Evolutionary conservation across 2,329 filamentous ascomycete species (phyloP).

Genomic region (Botryotinia globosa): DNA sequence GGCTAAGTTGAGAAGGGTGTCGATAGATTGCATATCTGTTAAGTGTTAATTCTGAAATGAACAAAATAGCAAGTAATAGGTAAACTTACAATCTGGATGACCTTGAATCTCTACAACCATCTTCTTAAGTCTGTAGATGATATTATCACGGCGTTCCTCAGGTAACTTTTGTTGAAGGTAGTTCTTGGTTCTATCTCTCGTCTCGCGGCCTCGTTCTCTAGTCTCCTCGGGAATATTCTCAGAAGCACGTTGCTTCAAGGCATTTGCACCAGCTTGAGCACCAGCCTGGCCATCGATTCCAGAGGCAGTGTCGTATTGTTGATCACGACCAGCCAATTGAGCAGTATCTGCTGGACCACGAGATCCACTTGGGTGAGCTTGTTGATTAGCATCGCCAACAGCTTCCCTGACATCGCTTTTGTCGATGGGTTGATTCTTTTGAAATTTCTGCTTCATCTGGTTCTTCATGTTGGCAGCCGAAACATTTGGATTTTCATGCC

Average conservation of each 20-base stretch:
- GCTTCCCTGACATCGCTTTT: conserved; percentile 60
- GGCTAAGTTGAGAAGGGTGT: conserved; percentile 78
- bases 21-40: conserved; percentile 77
- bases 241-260: conserved; percentile 54
- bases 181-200: conserved; percentile 57
- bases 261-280: conserved; percentile 39
- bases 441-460: conserved; percentile 61
- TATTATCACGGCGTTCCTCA: conserved; percentile 87
- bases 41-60: conserved; percentile 32
- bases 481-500: conserved; percentile 83
- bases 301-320: conserved; percentile 43
- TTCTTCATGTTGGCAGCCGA: conserved; percentile 67
- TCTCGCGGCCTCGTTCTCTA: conserved; percentile 52
- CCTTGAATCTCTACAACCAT: conserved; percentile 96
- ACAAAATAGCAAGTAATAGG: background rate
- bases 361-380: conserved; percentile 54
- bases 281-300: conserved; percentile 53
- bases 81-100: conserved; percentile 73
- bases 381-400: conserved; percentile 54
- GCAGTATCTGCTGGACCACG: conserved; percentile 53
- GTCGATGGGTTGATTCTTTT: conserved; percentile 48
- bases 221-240: conserved; percentile 63
- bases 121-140: conserved; percentile 92
- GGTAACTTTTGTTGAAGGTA: conserved; percentile 88
- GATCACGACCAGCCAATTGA: conserved; percentile 48